Evolutionary conservation across 2,329 filamentous ascomycete species (phyloP).

Genomic region (Graphilbum sp.): DNA sequence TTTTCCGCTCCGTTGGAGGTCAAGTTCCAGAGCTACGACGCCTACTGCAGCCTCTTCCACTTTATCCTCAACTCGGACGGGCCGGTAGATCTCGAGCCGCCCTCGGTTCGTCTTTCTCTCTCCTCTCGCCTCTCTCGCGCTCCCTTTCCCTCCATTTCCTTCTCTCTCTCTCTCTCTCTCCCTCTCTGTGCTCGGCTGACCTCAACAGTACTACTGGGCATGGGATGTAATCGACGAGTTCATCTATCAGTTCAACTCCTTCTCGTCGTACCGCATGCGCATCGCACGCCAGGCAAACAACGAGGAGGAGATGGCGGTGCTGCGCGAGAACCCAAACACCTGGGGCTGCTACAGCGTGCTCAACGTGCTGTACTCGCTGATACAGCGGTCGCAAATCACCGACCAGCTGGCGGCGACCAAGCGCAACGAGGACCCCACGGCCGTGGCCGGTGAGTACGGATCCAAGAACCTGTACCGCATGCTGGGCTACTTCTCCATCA

Average conservation of each 20-base stretch:
- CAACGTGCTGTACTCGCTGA: conserved; percentile 97
- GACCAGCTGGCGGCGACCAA: conserved; percentile 94
- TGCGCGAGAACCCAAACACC: conserved; percentile 94
- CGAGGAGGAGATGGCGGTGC: conserved; percentile 79
- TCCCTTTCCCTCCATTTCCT: conserved; percentile 6
- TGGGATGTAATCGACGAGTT: conserved; percentile 99
- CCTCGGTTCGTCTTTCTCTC: conserved; percentile 45
- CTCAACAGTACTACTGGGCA: conserved; percentile 98
- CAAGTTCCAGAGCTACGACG: conserved; percentile 98
- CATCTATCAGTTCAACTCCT: conserved; percentile 99
- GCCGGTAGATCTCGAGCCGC: conserved; percentile 92
- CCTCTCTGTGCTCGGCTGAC: no score
- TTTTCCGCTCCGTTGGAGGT: conserved; percentile 91
- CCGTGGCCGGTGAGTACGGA: conserved; percentile 89
- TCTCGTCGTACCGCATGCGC: conserved; percentile 90
- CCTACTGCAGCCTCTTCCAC: conserved; percentile 98
- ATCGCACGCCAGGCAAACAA: conserved; percentile 71
- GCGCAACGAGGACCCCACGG: conserved; percentile 74
- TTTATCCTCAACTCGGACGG: conserved; percentile 98
- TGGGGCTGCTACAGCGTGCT: conserved; percentile 99
- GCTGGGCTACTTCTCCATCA: conserved; percentile 98
- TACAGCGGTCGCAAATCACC: conserved; percentile 94
- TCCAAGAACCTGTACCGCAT: conserved; percentile 90
- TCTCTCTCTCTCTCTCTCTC: conserved; percentile 6
- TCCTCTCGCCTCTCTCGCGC: background rate